Base-by-base conservation (phyloP, 2,329 filamentous ascomycete species). In the Verticillium nubilum region DNA sequence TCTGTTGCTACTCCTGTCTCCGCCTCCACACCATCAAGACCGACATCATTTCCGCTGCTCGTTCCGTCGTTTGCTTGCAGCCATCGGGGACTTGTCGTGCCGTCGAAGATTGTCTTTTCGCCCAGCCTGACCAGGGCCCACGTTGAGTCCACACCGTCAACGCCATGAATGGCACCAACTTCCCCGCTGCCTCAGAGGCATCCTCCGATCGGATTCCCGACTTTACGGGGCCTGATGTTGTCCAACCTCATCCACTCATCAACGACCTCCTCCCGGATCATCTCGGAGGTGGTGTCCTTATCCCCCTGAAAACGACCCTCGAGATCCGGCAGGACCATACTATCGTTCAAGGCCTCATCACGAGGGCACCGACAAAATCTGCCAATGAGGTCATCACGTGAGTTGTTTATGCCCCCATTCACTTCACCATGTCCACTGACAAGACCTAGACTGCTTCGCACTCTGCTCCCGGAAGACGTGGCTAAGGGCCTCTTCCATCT, bases 331-430 rank as follows among this genome's bases (percentile, higher is more conserved):
- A 86, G 64, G 82, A 84, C 59, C 80, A 87, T 60, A 74, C 75
- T 37, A 75, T 84, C 62, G 81, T 88, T 56, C 79, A 84, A 61
- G 87, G 87, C 58, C 89, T 89, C 71, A 85, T 91, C 63, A 88
- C 91, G 56, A 82, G 88, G 68, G 83, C 90, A 58, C 90, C 90
- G 54, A 84, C 86, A 63, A 90, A 87, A 73, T 81, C 82, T 66
- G 89, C 90, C 65, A 91, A 89, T 72, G 80, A 83, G 64, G 82
- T 92, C 68, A 83, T 95, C 69, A 86, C 82, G 90, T 92, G 76
- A 72, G 85, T 79, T 23, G 47, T 26, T 19, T 7, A 5, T 28
- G 15, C 15, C 7, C 13, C 13, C 5, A 19, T 23, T 13, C 7
- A 23, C 19, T 5, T 50, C 9, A 19, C 5, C 7, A n/a, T 19